phyloP scores from a whole-genome alignment of 805 yeast genomes.

The Saturnispora saitoi region DNA sequence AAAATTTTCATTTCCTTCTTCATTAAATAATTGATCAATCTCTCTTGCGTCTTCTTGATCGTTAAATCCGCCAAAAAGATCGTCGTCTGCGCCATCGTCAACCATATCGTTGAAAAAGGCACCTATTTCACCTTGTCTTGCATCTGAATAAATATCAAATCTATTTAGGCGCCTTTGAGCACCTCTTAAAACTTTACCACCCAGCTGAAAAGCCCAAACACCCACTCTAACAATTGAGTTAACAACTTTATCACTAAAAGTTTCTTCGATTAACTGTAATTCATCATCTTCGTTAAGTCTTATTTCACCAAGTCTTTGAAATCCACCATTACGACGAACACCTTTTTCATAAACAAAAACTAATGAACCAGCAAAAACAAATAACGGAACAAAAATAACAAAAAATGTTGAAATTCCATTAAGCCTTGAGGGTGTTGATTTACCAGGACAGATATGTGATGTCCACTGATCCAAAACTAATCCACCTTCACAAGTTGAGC shows the following conservation, averaged over 20 bases:
- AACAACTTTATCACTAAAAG: constrained; percentile 47
- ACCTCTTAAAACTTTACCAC: constrained; percentile 6
- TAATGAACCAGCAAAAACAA: constrained; percentile 41
- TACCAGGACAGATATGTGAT: constrained; percentile 82
- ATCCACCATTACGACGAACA: constrained; percentile 69
- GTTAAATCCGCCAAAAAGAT: constrained; percentile 26
- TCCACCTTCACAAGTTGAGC: constrained; percentile 84
- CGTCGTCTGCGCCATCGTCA: constrained; percentile 21
- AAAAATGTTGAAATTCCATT: constrained; percentile 45
- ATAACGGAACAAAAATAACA: constrained; percentile 49
- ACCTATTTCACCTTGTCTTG: constrained; percentile 19
- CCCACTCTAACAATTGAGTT: constrained; percentile 54
- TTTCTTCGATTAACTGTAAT: constrained; percentile 47
- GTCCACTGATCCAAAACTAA: constrained; percentile 55
- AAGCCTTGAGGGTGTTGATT: constrained; percentile 48
- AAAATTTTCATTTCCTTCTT: constrained; percentile 24
- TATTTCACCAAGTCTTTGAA: constrained; percentile 74
- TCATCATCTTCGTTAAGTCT: constrained; percentile 69
- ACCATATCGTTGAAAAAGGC: constrained; percentile 26
- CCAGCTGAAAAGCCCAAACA: constrained; percentile 26
- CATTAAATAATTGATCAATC: constrained; percentile 34
- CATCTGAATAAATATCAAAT: constrained; percentile 18
- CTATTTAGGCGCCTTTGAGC: constrained; percentile 7
- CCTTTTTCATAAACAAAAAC: constrained; percentile 78
- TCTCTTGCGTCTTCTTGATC: constrained; percentile 43